Conservation (phyloP, 441 rosid genomes). For the Gossypium gossypioides region DNA sequence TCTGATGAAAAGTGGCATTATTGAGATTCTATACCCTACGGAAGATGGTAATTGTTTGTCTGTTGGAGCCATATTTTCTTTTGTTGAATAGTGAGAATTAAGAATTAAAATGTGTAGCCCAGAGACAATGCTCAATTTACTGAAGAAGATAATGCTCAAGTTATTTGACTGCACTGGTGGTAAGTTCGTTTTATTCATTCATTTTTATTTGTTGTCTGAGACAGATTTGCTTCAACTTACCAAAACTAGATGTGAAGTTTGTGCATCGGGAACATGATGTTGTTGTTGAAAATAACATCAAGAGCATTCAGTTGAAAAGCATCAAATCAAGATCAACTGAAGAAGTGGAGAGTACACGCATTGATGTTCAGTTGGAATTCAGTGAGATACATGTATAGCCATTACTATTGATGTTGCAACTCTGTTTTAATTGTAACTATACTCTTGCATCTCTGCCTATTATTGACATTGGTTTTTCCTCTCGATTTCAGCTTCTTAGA, state of each 20-base stretch:
- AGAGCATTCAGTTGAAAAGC: slow-evolving; percentile 69
- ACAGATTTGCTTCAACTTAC: slow-evolving; percentile 70
- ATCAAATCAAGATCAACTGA: slow-evolving; percentile 59
- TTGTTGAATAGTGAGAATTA: not conserved
- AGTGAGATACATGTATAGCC: slow-evolving; percentile 89
- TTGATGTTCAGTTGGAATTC: slow-evolving; percentile 78
- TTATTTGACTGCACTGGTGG: not conserved
- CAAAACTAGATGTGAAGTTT: slow-evolving; percentile 79
- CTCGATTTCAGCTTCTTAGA: slow-evolving; percentile 69
- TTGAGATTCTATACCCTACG: not conserved
- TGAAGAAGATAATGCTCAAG: not conserved
- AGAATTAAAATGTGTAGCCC: not conserved
- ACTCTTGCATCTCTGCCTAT: slow-evolving; percentile 13
- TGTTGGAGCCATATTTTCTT: slow-evolving; percentile 1
- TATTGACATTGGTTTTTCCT: slow-evolving; percentile 22
- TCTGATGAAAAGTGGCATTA: not conserved
- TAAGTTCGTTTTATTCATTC: not conserved
- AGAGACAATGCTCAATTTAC: not conserved
- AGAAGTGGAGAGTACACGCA: slow-evolving; percentile 79
- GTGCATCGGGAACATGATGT: slow-evolving; percentile 58
- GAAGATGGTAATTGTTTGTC: not conserved
- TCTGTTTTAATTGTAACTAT: slow-evolving; percentile 20
- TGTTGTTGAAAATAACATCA: slow-evolving; percentile 63
- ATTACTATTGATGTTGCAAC: slow-evolving; percentile 18
- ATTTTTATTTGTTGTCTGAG: slow-evolving; percentile 19